A percentile compares a stretch with the other conserved stretches of the same genome.
phyloP scores from a whole-genome alignment of 768 basidiomycete genomes.

The Gymnopilus dilepis region DNA sequence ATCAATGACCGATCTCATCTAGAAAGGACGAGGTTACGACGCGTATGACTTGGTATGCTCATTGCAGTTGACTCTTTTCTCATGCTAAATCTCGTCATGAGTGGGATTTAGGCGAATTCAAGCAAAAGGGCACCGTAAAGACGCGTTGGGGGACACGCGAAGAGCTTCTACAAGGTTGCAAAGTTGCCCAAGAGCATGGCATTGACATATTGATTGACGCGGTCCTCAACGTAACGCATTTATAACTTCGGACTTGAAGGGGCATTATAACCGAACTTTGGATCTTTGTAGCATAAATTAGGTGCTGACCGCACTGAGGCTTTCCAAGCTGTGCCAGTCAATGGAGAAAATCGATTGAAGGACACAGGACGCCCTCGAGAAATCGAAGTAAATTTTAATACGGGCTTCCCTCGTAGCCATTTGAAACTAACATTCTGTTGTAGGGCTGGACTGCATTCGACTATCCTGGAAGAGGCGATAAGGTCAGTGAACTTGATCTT shows the following conservation, averaged over 20 bases:
- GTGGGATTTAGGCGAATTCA: slow-evolving; percentile 91
- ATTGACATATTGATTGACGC: slow-evolving; percentile 86
- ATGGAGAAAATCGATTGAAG: slow-evolving; percentile 68
- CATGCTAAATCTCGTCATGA: slow-evolving; percentile 29
- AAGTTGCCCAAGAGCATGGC: slow-evolving; percentile 66
- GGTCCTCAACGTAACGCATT: slow-evolving; percentile 75
- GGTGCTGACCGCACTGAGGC: slow-evolving; percentile 81
- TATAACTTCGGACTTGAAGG: not conserved
- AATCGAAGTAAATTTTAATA: slow-evolving; percentile 59
- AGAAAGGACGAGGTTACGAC: slow-evolving; percentile 83
- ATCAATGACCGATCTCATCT: slow-evolving; percentile 9
- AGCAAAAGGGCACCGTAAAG: slow-evolving; percentile 69
- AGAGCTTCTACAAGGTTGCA: slow-evolving; percentile 74
- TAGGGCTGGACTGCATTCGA: slow-evolving; percentile 90
- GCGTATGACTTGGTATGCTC: slow-evolving; percentile 78
- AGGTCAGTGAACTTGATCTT: slow-evolving; percentile 28
- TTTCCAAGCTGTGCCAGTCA: slow-evolving; percentile 73
- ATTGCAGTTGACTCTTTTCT: not conserved
- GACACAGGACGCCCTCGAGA: slow-evolving; percentile 60
- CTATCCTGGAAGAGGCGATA: slow-evolving; percentile 75
- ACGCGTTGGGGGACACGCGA: slow-evolving; percentile 92
- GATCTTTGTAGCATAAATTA: slow-evolving; percentile 72
- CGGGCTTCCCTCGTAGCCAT: not conserved
- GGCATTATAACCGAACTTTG: no score
- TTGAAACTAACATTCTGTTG: slow-evolving; percentile 6